Percentiles rank a stretch among this genome's conserved stretches.
phyloP scores from a whole-genome alignment of 768 basidiomycete species.

The Mycena vulgaris region DNA sequence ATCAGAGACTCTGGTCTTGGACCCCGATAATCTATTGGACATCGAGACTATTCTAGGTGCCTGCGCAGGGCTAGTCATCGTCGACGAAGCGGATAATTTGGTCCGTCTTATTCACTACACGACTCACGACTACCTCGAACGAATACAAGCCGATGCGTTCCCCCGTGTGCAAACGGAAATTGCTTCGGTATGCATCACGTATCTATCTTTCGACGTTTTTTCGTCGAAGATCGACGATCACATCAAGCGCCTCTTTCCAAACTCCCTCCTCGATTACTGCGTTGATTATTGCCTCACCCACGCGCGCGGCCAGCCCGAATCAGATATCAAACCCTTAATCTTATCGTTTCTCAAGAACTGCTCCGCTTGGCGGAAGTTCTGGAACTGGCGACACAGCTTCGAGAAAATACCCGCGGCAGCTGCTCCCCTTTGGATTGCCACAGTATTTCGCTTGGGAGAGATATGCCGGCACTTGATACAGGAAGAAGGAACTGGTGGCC shows the following conservation, averaged over 20 bases:
- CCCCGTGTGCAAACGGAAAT: background rate
- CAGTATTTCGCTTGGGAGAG: background rate
- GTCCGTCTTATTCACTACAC: conserved; percentile 22
- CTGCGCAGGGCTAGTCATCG: conserved; percentile 14
- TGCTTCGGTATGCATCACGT: background rate
- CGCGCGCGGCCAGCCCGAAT: conserved; percentile 12
- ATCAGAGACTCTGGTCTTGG: too few species aligned
- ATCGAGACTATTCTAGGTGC: too few species aligned
- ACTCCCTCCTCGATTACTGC: conserved; percentile 12
- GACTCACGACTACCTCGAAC: conserved; percentile 8
- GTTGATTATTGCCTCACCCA: conserved; percentile 6
- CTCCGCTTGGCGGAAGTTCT: background rate
- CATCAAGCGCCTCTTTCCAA: background rate
- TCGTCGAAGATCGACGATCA: background rate
- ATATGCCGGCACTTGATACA: background rate
- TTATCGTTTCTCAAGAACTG: background rate
- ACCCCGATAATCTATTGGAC: too few species aligned
- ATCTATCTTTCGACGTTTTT: background rate
- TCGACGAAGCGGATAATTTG: background rate
- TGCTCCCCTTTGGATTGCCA: background rate
- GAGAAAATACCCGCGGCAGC: background rate
- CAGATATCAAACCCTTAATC: background rate
- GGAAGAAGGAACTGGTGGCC: background rate
- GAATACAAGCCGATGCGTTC: background rate
- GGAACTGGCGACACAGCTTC: background rate